phyloP scores from a whole-genome alignment of 768 basidiomycete species.

The Clavaria fumosa region DNA sequence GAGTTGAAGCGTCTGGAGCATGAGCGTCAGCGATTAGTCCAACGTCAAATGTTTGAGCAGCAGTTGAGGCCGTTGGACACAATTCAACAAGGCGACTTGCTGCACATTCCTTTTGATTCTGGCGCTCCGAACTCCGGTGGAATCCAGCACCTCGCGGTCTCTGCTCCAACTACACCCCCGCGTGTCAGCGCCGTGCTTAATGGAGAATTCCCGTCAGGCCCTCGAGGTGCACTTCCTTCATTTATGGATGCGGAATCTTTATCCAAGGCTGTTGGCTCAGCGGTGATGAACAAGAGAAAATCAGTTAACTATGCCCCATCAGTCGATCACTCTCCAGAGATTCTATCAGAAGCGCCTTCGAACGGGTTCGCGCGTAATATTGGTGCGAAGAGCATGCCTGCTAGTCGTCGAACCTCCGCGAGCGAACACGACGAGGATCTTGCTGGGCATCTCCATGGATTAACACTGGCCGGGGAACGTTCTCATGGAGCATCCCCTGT shows the following conservation, averaged over 20 bases:
- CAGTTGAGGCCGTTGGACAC: slow-evolving; percentile 91
- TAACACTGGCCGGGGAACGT: slow-evolving; percentile 52
- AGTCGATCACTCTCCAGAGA: slow-evolving; percentile 59
- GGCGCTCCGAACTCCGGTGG: slow-evolving; percentile 26
- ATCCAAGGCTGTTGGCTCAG: slow-evolving; percentile 51
- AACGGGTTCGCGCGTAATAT: slow-evolving; percentile 48
- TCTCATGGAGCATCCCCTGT: slow-evolving; percentile 41
- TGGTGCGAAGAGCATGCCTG: slow-evolving; percentile 87
- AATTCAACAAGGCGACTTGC: slow-evolving; percentile 76
- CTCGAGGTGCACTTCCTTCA: slow-evolving; percentile 30
- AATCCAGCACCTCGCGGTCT: slow-evolving; percentile 68
- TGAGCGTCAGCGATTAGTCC: slow-evolving; percentile 74
- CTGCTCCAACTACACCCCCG: slow-evolving; percentile 79
- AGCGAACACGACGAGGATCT: slow-evolving; percentile 79
- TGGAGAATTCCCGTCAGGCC: slow-evolving; percentile 33
- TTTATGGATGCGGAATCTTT: slow-evolving; percentile 47
- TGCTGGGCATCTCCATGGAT: slow-evolving; percentile 56
- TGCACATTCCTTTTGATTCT: slow-evolving; percentile 57
- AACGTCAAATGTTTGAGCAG: slow-evolving; percentile 87
- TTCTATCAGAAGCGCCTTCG: slow-evolving; percentile 26
- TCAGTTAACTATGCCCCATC: slow-evolving; percentile 75
- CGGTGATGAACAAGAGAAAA: slow-evolving; percentile 63
- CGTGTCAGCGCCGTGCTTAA: slow-evolving; percentile 59
- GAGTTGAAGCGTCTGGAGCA: slow-evolving; percentile 86
- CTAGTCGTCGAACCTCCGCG: slow-evolving; percentile 77